Evolutionary conservation across 257 asterid species (phyloP).

Genomic region (Solanum clarkiae): DNA sequence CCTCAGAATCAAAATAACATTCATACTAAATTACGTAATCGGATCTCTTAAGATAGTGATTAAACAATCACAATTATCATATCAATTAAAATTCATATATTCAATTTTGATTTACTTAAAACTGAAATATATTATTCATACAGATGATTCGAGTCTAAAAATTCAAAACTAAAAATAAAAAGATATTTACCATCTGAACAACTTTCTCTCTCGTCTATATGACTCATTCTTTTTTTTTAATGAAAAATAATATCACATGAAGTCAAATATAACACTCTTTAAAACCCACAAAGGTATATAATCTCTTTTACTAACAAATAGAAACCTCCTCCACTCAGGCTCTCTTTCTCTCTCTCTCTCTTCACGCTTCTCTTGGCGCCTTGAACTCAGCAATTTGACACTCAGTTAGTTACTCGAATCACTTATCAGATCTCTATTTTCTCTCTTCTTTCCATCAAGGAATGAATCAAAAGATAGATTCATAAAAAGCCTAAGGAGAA

Average conservation of each 20-base stretch:
- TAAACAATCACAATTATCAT: neutral
- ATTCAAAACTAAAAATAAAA: too few species aligned
- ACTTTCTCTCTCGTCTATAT: too few species aligned
- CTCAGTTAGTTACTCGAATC: neutral
- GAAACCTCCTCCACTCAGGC: neutral
- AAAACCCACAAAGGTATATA: neutral
- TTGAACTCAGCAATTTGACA: conserved; percentile 11
- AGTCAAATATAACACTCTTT: neutral
- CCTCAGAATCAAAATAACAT: neutral
- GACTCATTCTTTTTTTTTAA: too few species aligned
- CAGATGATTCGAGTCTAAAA: too few species aligned
- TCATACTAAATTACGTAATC: neutral
- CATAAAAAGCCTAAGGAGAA: neutral
- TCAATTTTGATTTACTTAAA: neutral
- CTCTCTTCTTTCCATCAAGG: neutral
- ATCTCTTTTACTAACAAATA: neutral
- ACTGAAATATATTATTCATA: neutral
- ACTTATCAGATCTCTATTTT: neutral
- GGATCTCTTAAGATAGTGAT: neutral
- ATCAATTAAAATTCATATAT: too few species aligned
- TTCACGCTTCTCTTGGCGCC: conserved; percentile 45
- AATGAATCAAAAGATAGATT: neutral
- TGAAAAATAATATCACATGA: neutral
- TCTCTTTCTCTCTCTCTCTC: neutral
- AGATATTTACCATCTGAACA: too few species aligned